These are phyloP conservation scores for Aspergillus fructus DNA, from an alignment of 2,329 filamentous ascomycete species.

Conservation along the genomic window DNA sequence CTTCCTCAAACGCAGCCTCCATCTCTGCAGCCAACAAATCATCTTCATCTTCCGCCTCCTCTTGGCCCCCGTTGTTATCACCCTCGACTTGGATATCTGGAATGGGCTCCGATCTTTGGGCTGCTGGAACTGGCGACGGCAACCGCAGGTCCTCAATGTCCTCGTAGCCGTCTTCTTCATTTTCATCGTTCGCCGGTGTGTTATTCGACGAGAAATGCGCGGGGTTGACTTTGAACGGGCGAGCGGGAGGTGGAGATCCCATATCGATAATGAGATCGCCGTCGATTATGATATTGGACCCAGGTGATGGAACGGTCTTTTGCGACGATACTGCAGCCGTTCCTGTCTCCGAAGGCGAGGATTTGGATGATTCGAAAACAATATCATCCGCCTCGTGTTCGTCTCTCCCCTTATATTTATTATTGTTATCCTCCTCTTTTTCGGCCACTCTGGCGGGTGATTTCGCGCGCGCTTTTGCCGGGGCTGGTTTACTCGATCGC, in stretches of 20 bases:
- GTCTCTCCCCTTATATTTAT: neutral
- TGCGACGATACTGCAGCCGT: slow-evolving; percentile 29
- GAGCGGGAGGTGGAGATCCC: slow-evolving; percentile 46
- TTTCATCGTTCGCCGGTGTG: slow-evolving; percentile 36
- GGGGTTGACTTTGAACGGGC: slow-evolving; percentile 41
- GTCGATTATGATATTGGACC: slow-evolving; percentile 47
- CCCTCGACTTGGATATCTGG: slow-evolving; percentile 27
- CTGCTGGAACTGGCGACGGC: slow-evolving; percentile 35
- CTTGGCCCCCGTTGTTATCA: slow-evolving; percentile 23
- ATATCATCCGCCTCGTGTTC: slow-evolving; percentile 23
- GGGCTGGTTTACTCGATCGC: slow-evolving; percentile 17
- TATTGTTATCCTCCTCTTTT: neutral
- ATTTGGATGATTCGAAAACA: slow-evolving; percentile 22
- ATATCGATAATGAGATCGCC: slow-evolving; percentile 50
- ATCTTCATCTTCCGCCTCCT: slow-evolving; percentile 36
- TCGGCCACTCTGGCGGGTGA: slow-evolving; percentile 18
- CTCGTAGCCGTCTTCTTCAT: slow-evolving; percentile 39
- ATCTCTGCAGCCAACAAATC: slow-evolving; percentile 59
- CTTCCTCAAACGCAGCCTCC: slow-evolving; percentile 53
- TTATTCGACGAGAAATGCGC: slow-evolving; percentile 44
- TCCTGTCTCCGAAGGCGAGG: slow-evolving; percentile 34
- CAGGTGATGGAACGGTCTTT: slow-evolving; percentile 34
- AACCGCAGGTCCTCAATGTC: slow-evolving; percentile 39
- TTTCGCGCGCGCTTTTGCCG: slow-evolving; percentile 24
- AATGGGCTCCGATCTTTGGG: slow-evolving; percentile 15